phyloP scores from a whole-genome alignment of 1,139 yeast species.

The Barnettozyma hawaiiensis region DNA sequence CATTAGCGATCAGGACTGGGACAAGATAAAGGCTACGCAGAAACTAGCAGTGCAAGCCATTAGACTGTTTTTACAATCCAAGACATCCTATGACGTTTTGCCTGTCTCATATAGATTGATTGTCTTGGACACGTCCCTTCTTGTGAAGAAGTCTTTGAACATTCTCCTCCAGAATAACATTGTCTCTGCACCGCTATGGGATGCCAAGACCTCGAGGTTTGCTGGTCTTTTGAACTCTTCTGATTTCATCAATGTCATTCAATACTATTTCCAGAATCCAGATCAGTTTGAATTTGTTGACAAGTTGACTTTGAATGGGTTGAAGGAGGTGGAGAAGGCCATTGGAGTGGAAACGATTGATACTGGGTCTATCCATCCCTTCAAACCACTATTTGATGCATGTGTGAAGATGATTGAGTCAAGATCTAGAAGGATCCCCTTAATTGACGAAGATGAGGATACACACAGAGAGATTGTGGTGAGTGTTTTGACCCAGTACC shows the following conservation, averaged over 20 bases:
- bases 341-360: constrained; percentile 88
- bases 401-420: constrained; percentile 88
- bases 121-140: constrained; percentile 85
- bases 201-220: constrained; percentile 78
- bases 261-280: constrained; percentile 85
- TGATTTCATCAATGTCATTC: constrained; percentile 93
- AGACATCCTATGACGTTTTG: constrained; percentile 92
- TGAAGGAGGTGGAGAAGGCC: constrained; percentile 79
- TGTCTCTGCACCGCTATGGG: constrained; percentile 97
- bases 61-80: constrained; percentile 75
- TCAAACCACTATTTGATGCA: constrained; percentile 85
- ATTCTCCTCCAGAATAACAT: constrained; percentile 88
- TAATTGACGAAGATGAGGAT: constrained; percentile 90
- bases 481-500: constrained; percentile 90
- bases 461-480: constrained; percentile 93
- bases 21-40: constrained; percentile 33
- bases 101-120: constrained; percentile 93
- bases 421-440: constrained; percentile 88
- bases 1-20: constrained; percentile 10
- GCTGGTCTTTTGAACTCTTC: constrained; percentile 92
- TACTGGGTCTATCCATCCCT: constrained; percentile 86
- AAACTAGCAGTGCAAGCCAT: constrained; percentile 70
- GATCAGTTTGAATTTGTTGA: constrained; percentile 89
- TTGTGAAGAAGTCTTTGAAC: constrained; percentile 87
- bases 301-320: constrained; percentile 76